Evolutionary conservation across 306 rosid genomes (phyloP), one percentile per base, ranked within the genome.

Genomic region (Coriaria nepalensis): DNA sequence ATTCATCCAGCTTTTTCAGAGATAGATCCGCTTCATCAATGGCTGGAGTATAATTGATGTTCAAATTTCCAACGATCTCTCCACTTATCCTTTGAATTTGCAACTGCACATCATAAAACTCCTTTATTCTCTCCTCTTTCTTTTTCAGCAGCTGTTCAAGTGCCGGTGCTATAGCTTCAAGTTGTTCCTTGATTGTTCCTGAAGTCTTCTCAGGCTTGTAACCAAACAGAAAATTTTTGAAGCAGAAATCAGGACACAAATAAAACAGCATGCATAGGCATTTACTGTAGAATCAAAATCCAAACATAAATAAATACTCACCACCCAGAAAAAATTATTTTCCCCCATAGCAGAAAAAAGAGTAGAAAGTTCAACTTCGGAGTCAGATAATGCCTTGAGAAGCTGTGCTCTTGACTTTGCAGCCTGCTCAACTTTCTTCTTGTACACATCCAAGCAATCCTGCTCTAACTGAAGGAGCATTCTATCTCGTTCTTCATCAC

Each of bases 391-490:
- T 41, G 86, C 86, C 65, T 79, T 79, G 72, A 82, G 93, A 32
- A 86, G 79, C 61, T 76, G 83, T 35, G 88, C 88, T 68, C 93
- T 86, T 13, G 96, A 86, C 67, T 76, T 86, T 39, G 86, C 55
- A 57, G 96, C 96, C 68, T 69, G 88, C 72, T 78, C 88, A 43
- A 86, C 93, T 82, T 78, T 86, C 78, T 88, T 79, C 81, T 68
- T 74, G 68, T 81, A 86, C 13, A 86, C 96, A 57, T 86, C 88
- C 74, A 81, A 71, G 50, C 96, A 81, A 37, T 86, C 96, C 56
- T 76, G 96, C 68, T 86, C 93, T 63, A 86, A 63, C 69, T 86
- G 96, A 77, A 82, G 96, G 40, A 86, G 93, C 96, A 86, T 86
- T 68, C 68, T 77, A 63, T 86, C 96, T 41, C 96, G 79, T 55